A percentile compares a stretch with the other conserved stretches of the same genome.
Conservation (phyloP, 2,329 filamentous ascomycete genomes). For the Fonsecaea nubica region DNA sequence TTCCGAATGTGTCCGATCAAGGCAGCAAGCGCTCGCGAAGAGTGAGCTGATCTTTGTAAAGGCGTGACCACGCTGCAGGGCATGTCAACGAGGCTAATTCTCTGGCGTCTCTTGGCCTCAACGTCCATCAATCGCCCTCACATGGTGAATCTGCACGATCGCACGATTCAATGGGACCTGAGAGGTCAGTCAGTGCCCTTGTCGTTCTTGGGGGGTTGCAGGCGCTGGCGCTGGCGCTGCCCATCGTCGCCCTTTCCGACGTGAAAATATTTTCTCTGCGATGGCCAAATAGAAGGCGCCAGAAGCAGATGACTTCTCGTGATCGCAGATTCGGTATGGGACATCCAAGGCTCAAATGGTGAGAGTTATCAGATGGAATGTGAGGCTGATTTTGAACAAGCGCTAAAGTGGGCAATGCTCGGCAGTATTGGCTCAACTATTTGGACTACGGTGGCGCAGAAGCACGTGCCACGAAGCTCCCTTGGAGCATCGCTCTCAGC, state of each 20-base stretch:
- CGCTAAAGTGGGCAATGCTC: neutral
- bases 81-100: constrained; percentile 1
- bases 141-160: neutral
- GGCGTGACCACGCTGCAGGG: neutral
- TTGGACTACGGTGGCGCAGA: neutral
- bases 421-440: neutral
- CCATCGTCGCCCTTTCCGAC: neutral
- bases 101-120: neutral
- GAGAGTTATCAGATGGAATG: neutral
- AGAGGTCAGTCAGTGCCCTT: neutral
- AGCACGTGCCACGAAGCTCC: neutral
- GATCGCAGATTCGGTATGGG: neutral
- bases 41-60: neutral
- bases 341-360: neutral
- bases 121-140: neutral
- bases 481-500: neutral
- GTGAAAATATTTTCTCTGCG: neutral
- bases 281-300: neutral
- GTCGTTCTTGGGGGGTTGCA: neutral
- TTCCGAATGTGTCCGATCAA: neutral
- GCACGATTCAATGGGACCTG: neutral
- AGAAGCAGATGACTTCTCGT: neutral
- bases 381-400: neutral
- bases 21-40: neutral
- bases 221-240: neutral